Percentiles rank a stretch among this genome's conserved stretches.
These are phyloP conservation scores for Colletotrichum falcatum DNA, from an alignment of 2,329 filamentous ascomycete species.

Conservation along the genomic window DNA sequence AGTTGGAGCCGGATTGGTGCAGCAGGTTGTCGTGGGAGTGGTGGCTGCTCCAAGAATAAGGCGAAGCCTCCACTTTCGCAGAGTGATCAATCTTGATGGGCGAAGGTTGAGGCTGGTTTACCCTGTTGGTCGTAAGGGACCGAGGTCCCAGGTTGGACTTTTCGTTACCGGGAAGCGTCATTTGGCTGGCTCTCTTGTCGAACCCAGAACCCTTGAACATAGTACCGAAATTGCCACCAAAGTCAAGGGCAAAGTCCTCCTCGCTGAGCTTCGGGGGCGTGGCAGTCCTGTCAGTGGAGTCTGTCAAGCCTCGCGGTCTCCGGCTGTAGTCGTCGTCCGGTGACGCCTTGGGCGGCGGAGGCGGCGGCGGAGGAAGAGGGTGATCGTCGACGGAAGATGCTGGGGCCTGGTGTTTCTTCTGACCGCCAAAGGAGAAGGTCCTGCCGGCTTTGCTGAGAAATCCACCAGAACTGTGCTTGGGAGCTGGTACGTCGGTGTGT, in stretches of 20 bases:
- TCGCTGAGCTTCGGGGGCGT: slow-evolving; percentile 62
- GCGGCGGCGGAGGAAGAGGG: slow-evolving; percentile 51
- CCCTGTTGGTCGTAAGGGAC: slow-evolving; percentile 60
- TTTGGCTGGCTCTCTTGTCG: slow-evolving; percentile 65
- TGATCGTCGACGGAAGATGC: slow-evolving; percentile 53
- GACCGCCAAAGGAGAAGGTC: slow-evolving; percentile 70
- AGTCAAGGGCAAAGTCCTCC: slow-evolving; percentile 60
- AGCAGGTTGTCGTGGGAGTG: slow-evolving; percentile 63
- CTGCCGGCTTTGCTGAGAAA: slow-evolving; percentile 68
- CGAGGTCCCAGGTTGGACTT: slow-evolving; percentile 50
- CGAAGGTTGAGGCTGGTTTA: slow-evolving; percentile 56
- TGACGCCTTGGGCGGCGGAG: slow-evolving; percentile 50
- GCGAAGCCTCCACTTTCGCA: slow-evolving; percentile 57
- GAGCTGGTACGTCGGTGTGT: slow-evolving; percentile 53
- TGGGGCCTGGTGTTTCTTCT: slow-evolving; percentile 62
- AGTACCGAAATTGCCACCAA: slow-evolving; percentile 69
- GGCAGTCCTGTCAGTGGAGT: slow-evolving; percentile 65
- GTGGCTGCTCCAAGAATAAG: slow-evolving; percentile 65
- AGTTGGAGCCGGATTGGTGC: slow-evolving; percentile 49
- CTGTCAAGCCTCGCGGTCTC: slow-evolving; percentile 63
- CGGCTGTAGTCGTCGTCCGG: slow-evolving; percentile 48
- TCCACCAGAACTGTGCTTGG: slow-evolving; percentile 60
- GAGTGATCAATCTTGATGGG: slow-evolving; percentile 62
- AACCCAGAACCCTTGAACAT: slow-evolving; percentile 63
- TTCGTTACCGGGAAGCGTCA: slow-evolving; percentile 58